Evolutionary conservation across 202 grass and related monocot species (phyloP).

Genomic region (Panicum virgatum): DNA sequence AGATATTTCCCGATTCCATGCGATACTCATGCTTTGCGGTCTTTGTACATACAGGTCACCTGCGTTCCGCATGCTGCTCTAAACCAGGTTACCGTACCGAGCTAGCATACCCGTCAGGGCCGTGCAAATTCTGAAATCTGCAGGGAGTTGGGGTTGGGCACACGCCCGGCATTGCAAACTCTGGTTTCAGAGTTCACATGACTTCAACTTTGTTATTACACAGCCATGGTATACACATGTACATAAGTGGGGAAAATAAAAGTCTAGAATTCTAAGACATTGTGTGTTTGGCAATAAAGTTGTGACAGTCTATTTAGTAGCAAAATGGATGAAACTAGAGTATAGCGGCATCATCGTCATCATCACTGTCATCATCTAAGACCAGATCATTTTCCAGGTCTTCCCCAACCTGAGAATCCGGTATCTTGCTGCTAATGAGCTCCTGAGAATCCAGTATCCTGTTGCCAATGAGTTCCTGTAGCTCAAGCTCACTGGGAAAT

Average conservation of each 20-base stretch:
- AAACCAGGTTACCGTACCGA: not conserved
- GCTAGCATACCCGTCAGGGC: not conserved
- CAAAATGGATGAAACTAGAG: not conserved
- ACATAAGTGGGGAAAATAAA: conserved; percentile 4
- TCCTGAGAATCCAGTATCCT: conserved; percentile 40
- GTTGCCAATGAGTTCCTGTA: conserved; percentile 66
- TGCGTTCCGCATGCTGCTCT: not conserved
- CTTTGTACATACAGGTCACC: not conserved
- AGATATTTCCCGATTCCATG: not conserved
- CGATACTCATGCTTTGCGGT: not conserved
- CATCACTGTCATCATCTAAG: conserved; percentile 2
- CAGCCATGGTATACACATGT: conserved; percentile 28
- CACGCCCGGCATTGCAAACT: not conserved
- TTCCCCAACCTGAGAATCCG: conserved; percentile 44
- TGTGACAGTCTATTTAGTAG: conserved; percentile 14
- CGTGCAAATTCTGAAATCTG: not conserved
- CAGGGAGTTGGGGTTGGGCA: not conserved
- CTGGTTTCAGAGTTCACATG: not conserved
- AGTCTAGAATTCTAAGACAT: not conserved
- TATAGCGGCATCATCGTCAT: not conserved
- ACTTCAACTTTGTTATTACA: conserved; percentile 21
- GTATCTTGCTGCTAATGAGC: conserved; percentile 30
- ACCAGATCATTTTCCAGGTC: conserved; percentile 55
- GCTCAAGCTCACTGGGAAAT: conserved; percentile 89
- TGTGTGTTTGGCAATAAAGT: not conserved